Base-by-base conservation (phyloP, 1,139 yeast species). In the Nakaseomyces uthaithaninus region DNA sequence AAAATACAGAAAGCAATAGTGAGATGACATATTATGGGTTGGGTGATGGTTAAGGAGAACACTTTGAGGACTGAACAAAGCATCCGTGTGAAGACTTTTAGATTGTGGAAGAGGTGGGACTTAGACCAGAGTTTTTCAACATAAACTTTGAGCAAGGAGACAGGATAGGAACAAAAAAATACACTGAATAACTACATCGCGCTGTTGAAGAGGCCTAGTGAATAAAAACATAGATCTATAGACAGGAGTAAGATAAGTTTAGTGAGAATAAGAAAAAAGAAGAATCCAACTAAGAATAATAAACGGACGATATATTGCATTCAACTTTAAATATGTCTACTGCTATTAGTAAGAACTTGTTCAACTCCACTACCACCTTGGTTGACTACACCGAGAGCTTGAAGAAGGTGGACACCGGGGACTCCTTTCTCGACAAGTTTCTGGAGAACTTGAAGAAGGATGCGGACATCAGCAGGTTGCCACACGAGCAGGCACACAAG, bases 401-500 rank as follows among this genome's bases (percentile, higher is more conserved):
- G 14, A 24, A 35, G 10, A 34, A 27, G 12, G 41, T 42, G 20
- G 44, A 44, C 12, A 36, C 25, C 30, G 39, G 15, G 8, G 19
- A 27, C 12, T 23, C 20, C 10, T 17, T 27, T n/a, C 33, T 17
- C 25, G 35, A 31, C 17, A 12, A 38, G 20, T 40, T 40, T 22
- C 22, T 43, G 22, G 27, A 26, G 18, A 25, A 34, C 9, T 27
- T 46, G 16, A 43, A 42, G 36, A 27, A 38, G 12, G 44, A 45
- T 24, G 47, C 41, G 6, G 41, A 42, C 8, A 41, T 45, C 17
- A 17, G 35, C 11, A 31, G 33, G 18, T 36, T 49, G 24, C 57
- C 57, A 24, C 58, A 55, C 45, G 45, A 42, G n/a, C 55, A 54
- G 34, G 50, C 56, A 11, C 62, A 59, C 37, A 42, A 37, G 12